Percentiles rank a stretch among this genome's conserved stretches.
phyloP scores from a whole-genome alignment of 2,329 filamentous ascomycete genomes.

The Epichloe sp. region DNA sequence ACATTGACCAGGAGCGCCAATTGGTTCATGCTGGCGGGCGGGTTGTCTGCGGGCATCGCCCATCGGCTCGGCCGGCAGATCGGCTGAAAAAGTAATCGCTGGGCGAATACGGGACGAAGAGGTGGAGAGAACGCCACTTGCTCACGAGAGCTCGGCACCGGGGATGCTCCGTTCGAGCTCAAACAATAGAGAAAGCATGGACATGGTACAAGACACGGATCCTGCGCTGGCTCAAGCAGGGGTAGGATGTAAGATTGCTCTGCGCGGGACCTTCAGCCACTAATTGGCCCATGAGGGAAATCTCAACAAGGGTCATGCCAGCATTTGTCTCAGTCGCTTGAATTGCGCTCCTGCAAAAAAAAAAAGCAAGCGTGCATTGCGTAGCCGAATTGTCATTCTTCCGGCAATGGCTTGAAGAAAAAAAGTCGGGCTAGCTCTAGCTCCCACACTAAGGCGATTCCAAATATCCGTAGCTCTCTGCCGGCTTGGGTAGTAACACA shows the following conservation, averaged over 20 bases:
- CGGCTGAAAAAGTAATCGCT: background rate
- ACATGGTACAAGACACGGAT: too few species aligned
- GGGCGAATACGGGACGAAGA: background rate
- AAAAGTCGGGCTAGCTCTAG: too few species aligned
- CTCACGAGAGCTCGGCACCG: background rate
- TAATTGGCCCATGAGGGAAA: background rate
- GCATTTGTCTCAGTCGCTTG: background rate
- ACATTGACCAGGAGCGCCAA: background rate
- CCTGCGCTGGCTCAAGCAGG: background rate
- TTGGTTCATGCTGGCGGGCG: background rate
- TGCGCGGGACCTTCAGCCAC: background rate
- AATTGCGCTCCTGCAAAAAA: background rate
- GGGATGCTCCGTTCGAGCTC: background rate
- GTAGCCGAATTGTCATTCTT: too few species aligned
- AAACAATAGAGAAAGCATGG: background rate
- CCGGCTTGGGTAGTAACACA: too few species aligned
- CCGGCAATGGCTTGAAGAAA: too few species aligned
- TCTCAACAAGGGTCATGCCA: background rate
- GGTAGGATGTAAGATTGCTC: background rate
- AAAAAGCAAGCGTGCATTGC: too few species aligned
- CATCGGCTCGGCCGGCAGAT: background rate
- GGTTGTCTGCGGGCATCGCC: background rate
- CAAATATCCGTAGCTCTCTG: too few species aligned
- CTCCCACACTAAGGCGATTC: too few species aligned
- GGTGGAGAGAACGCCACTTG: background rate